Conservation (phyloP, 768 basidiomycete genomes). For the Russula abietina region DNA sequence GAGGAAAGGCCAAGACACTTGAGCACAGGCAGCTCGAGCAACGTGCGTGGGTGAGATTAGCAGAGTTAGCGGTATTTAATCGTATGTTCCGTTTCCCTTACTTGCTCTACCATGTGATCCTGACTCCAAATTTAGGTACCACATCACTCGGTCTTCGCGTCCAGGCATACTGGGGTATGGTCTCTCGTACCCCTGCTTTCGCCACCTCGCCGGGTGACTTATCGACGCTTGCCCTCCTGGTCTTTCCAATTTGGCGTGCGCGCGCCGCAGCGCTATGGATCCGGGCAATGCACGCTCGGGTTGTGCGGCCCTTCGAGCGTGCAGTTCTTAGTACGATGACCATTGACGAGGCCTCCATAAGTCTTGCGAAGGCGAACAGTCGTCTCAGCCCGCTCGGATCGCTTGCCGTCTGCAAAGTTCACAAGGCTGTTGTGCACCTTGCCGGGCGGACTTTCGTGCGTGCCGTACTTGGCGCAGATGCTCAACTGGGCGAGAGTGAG, state of each 20-base stretch:
- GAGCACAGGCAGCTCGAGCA: conserved; percentile 42
- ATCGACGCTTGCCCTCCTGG: conserved; percentile 52
- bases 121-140: conserved; percentile 26
- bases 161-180: conserved; percentile 52
- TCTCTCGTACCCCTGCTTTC: conserved; percentile 37
- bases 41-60: conserved; percentile 46
- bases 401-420: conserved; percentile 47
- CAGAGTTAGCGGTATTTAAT: conserved; percentile 42
- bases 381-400: conserved; percentile 38
- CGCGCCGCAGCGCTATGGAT: conserved; percentile 45
- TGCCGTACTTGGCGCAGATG: conserved; percentile 31
- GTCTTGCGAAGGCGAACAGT: conserved; percentile 32
- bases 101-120: not conserved
- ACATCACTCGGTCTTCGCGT: conserved; percentile 37
- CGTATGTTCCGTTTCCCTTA: conserved; percentile 27
- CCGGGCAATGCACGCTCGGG: conserved; percentile 31
- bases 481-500: conserved; percentile 19
- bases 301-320: conserved; percentile 43
- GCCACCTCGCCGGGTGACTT: conserved; percentile 43
- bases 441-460: conserved; percentile 51
- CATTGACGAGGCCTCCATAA: conserved; percentile 48
- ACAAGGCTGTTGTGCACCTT: conserved; percentile 47
- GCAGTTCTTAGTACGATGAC: conserved; percentile 48
- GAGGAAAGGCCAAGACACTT: conserved; percentile 29
- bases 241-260: conserved; percentile 39